Evolutionary conservation across 768 basidiomycete genomes (phyloP).

Genomic region (Boletus bicolor): DNA sequence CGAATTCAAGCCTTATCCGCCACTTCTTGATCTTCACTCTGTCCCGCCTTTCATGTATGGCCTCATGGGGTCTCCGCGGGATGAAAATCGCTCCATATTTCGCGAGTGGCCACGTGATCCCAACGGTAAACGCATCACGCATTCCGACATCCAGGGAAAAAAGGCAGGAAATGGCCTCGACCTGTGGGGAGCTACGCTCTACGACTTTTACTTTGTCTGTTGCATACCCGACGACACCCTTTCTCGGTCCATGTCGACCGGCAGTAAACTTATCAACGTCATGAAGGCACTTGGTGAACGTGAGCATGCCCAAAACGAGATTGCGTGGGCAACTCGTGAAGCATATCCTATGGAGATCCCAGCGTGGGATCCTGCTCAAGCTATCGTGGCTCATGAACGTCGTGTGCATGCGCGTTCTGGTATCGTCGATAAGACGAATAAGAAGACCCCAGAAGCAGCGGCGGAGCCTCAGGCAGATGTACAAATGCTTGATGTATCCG

Average conservation of each 20-base stretch:
- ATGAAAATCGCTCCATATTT: conserved; percentile 16
- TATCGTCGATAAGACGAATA: background rate
- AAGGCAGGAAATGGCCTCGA: conserved; percentile 18
- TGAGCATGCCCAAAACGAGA: conserved; percentile 12
- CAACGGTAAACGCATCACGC: conserved; percentile 13
- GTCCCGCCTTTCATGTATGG: background rate
- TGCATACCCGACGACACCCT: background rate
- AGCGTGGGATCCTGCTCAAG: conserved; percentile 15
- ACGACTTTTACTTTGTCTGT: conserved; percentile 26
- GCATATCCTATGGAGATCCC: conserved; percentile 18
- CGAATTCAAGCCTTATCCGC: background rate
- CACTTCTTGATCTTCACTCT: conserved; percentile 9
- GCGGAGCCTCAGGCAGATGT: background rate
- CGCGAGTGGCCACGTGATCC: conserved; percentile 29
- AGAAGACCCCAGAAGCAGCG: background rate
- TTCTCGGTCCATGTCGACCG: background rate
- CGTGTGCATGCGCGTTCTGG: background rate
- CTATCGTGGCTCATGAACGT: conserved; percentile 8
- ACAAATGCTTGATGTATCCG: background rate
- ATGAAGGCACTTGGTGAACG: conserved; percentile 21
- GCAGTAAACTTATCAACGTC: conserved; percentile 22
- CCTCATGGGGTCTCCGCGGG: background rate
- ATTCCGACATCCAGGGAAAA: conserved; percentile 17
- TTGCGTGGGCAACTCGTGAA: conserved; percentile 17
- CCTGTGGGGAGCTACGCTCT: conserved; percentile 30